Evolutionary conservation across 805 yeast species (phyloP).

Genomic region (Wickerhamiella slavikovae): DNA sequence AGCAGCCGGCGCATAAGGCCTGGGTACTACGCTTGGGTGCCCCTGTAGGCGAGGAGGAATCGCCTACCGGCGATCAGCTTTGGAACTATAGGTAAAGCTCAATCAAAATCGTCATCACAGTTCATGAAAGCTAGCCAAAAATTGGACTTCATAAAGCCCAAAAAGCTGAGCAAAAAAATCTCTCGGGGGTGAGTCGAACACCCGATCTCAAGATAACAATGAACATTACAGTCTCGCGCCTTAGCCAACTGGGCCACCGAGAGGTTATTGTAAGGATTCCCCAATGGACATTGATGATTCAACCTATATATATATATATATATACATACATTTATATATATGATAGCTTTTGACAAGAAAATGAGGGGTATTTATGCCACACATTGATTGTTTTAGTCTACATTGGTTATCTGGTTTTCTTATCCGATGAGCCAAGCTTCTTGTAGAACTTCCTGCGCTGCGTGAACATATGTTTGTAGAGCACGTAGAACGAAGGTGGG

Average conservation of each 20-base stretch:
- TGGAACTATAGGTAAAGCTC: too few relatives aligned
- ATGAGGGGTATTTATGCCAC: not conserved
- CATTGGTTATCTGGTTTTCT: not conserved
- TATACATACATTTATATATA: not conserved
- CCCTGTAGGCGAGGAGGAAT: too few relatives aligned
- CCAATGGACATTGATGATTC: not conserved
- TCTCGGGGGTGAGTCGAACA: slow-evolving; percentile 14
- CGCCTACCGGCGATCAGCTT: too few relatives aligned
- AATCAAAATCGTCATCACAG: too few relatives aligned
- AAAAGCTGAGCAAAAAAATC: too few relatives aligned
- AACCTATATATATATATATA: not conserved
- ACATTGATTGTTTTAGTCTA: not conserved
- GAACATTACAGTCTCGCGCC: slow-evolving; percentile 14
- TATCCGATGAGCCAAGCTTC: not conserved
- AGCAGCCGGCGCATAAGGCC: too few relatives aligned
- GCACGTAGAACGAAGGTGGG: slow-evolving; percentile 68
- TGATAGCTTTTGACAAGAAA: not conserved
- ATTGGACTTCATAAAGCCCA: too few relatives aligned
- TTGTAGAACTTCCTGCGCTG: slow-evolving; percentile 59
- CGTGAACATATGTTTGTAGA: slow-evolving; percentile 71
- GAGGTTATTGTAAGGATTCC: slow-evolving; percentile 4
- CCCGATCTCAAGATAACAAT: slow-evolving; percentile 13
- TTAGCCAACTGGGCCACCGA: slow-evolving; percentile 15
- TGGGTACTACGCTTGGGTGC: too few relatives aligned
- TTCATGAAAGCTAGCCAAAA: too few relatives aligned